These are phyloP conservation scores for Viola pubescens DNA, from an alignment of 441 rosid species.

Conservation along the genomic window DNA sequence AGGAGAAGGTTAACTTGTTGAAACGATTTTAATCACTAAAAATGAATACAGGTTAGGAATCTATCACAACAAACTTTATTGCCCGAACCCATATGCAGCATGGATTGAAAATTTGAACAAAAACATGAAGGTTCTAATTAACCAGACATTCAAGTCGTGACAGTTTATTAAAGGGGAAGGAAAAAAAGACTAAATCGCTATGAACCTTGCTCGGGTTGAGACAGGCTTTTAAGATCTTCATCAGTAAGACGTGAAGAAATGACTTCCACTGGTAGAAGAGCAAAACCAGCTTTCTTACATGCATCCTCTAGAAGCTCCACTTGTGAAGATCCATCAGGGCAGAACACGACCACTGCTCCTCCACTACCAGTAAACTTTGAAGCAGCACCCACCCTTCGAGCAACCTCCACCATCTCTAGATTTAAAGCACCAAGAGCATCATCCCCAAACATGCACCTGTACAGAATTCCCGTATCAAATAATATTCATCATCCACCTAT, in stretches of 20 bases:
- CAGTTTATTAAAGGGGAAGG: neutral
- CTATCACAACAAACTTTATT: too few species aligned
- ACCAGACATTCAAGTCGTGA: too few species aligned
- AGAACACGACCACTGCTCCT: slow-evolving; percentile 82
- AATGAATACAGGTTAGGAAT: too few species aligned
- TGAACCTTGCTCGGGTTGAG: neutral
- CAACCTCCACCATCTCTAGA: slow-evolving; percentile 87
- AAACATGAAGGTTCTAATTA: too few species aligned
- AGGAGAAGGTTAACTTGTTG: too few species aligned
- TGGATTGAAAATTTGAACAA: too few species aligned
- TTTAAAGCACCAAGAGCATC: slow-evolving; percentile 64
- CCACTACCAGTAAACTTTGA: slow-evolving; percentile 94
- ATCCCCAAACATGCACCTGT: slow-evolving; percentile 80
- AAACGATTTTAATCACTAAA: too few species aligned
- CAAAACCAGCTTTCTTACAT: slow-evolving; percentile 60
- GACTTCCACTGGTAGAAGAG: slow-evolving; percentile 45
- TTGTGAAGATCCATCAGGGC: slow-evolving; percentile 62
- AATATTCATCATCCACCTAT: too few species aligned
- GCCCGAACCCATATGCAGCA: too few species aligned
- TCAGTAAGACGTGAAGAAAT: slow-evolving; percentile 42
- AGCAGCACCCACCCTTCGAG: slow-evolving; percentile 69
- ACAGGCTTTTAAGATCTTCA: slow-evolving; percentile 33
- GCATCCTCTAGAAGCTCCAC: slow-evolving; percentile 59
- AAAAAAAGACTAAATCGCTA: neutral
- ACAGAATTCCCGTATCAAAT: neutral